Evolutionary conservation across 768 basidiomycete genomes (phyloP).

Genomic region (Suillus decipiens): DNA sequence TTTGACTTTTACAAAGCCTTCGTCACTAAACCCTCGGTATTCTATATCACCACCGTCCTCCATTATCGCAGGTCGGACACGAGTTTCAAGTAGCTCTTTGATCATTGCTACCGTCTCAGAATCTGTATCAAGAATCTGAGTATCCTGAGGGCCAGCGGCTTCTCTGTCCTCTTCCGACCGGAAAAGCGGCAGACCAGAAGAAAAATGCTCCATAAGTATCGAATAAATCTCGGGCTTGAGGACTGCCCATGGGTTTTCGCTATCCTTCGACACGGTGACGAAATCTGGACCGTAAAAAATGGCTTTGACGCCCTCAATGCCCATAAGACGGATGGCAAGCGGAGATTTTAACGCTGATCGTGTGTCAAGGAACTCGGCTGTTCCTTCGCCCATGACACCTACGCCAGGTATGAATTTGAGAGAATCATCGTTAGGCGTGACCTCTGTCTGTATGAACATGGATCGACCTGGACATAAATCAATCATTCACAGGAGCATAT

Average conservation of each 20-base stretch:
- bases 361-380: constrained; percentile 93
- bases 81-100: constrained; percentile 93
- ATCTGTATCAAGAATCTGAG: constrained; percentile 90
- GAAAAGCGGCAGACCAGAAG: constrained; percentile 86
- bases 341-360: constrained; percentile 87
- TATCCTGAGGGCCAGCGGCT: constrained; percentile 89
- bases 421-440: constrained; percentile 95
- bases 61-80: constrained; percentile 96
- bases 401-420: constrained; percentile 97
- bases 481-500: neutral
- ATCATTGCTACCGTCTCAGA: constrained; percentile 99
- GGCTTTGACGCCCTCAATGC: too few relatives aligned
- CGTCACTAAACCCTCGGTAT: constrained; percentile 87
- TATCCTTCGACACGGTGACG: constrained; percentile 91
- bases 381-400: constrained; percentile 83
- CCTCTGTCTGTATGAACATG: constrained; percentile 99
- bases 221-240: constrained; percentile 97
- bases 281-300: constrained; percentile 89
- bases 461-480: constrained; percentile 55
- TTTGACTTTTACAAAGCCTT: constrained; percentile 81
- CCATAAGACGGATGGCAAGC: constrained; percentile 34
- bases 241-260: constrained; percentile 82
- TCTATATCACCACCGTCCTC: constrained; percentile 99
- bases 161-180: constrained; percentile 78
- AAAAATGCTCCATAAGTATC: constrained; percentile 96